Evolutionary conservation across 2,329 filamentous ascomycete species (phyloP), one percentile per base, ranked within the genome.

Genomic region (Diaporthe aspalathi): DNA sequence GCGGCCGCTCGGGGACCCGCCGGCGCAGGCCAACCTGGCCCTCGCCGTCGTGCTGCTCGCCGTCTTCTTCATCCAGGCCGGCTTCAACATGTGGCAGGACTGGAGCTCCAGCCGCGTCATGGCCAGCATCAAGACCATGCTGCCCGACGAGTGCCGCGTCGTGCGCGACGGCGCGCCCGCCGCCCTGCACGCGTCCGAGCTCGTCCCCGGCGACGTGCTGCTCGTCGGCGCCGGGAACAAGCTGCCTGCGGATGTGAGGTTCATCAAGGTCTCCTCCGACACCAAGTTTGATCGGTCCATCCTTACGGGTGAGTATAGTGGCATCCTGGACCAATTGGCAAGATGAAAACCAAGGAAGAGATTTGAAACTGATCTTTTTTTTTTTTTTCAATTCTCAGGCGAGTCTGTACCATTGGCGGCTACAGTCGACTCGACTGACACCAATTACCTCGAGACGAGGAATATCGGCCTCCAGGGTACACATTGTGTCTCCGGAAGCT

Each of bases 381-480:
- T 2, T 20, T 22, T 6, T n/a, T 14, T 5, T 2, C 16, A 38
- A 38, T 9, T 11, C 9, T 3, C 74, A 83, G 91, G 91, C 66
- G 91, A 93, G 83, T 91, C 92, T 2, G 82, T 88, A 11, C 91
- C 92, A 2, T 81, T 94, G 7, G 81, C 87, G 4, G 92, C 87
- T 2, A 87, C 89, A 0, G 85, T 92, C 17, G 86, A 93, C n/a
- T 88, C 86, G 0, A 91, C 90, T 0, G 91, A 94, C 76, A 83
- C 87, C 49, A 94, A 94, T 79, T 94, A 93, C 76, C 88, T 95
- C 38, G 93, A 95, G 78, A 94, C 92, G 4, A 88, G 89, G 67
- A 92, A 90, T 75, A 93, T 95, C 67, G 92, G 92, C 27, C 85
- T 95, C 12, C 92, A 94, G 77, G 92, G 93, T n/a, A 94, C 93